A percentile compares a stretch with the other conserved stretches of the same genome.
Conservation (phyloP, 2,329 filamentous ascomycete genomes). For the Sclerotinia sclerotiorum region DNA sequence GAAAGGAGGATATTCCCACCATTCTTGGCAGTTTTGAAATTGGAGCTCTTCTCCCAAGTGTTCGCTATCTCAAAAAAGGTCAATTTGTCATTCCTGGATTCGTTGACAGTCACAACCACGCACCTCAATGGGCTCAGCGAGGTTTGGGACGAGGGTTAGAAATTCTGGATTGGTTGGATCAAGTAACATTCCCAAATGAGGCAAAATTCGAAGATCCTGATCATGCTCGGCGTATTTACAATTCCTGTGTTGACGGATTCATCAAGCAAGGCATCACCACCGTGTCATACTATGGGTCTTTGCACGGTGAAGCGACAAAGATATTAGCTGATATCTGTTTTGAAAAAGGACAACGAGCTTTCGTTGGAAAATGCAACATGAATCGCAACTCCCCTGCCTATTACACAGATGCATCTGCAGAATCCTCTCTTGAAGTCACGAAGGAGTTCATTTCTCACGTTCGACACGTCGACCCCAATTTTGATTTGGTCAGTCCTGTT, state of each 20-base stretch:
- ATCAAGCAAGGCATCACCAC: constrained; percentile 87
- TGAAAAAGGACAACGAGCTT: constrained; percentile 76
- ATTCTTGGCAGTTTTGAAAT: constrained; percentile 10
- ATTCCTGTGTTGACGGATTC: constrained; percentile 72
- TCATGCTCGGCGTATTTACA: constrained; percentile 70
- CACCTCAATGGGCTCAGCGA: constrained; percentile 55
- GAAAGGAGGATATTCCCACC: not conserved
- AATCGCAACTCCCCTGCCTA: constrained; percentile 63
- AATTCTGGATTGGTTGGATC: constrained; percentile 60
- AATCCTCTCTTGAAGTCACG: constrained; percentile 40
- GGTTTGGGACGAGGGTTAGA: constrained; percentile 33
- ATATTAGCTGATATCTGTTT: constrained; percentile 80
- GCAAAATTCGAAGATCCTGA: constrained; percentile 62
- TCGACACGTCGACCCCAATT: constrained; percentile 50
- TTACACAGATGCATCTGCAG: constrained; percentile 48
- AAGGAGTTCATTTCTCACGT: constrained; percentile 27
- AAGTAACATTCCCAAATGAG: constrained; percentile 65
- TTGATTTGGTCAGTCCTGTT: constrained; percentile 54
- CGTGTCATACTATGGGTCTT: constrained; percentile 85
- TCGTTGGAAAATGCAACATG: constrained; percentile 76
- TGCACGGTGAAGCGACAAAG: constrained; percentile 81
- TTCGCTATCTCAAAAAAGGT: constrained; percentile 20
- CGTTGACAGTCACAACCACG: constrained; percentile 68
- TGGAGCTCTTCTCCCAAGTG: not conserved
- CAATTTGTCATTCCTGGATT: constrained; percentile 58